Evolutionary conservation across 129 eudicot genomes (phyloP).

Genomic region (Chrysanthemum lavandulifolium): DNA sequence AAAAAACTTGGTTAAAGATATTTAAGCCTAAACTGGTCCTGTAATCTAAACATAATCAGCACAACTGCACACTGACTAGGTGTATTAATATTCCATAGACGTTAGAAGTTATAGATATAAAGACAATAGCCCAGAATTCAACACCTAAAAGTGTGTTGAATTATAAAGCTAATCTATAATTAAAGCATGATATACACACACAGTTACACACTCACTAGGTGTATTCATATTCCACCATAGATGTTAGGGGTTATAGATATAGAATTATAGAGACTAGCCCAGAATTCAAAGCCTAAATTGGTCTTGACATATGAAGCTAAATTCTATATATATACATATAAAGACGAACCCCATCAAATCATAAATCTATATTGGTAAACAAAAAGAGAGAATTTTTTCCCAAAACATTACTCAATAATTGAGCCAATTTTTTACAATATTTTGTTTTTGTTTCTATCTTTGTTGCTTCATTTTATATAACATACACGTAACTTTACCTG

Average conservation of each 20-base stretch:
- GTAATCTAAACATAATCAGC: too few species aligned
- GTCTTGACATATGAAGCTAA: conserved; percentile 3
- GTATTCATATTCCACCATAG: too few species aligned
- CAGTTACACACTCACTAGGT: background rate
- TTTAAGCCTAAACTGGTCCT: too few species aligned
- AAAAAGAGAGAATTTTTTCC: background rate
- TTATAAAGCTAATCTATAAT: conserved; percentile 28
- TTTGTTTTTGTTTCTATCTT: background rate
- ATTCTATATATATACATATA: background rate
- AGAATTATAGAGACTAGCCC: conserved; percentile 2
- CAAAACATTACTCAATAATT: conserved; percentile 5
- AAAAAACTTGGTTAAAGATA: too few species aligned
- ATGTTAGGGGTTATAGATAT: background rate
- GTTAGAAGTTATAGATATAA: conserved; percentile 27
- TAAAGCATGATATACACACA: background rate
- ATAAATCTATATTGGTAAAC: conserved; percentile 4
- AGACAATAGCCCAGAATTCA: conserved; percentile 34
- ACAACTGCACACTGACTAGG: too few species aligned
- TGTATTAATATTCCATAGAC: conserved; percentile 8
- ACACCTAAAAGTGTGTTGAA: conserved; percentile 21
- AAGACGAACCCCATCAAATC: conserved; percentile 5
- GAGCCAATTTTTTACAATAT: background rate
- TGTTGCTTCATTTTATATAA: conserved; percentile 10
- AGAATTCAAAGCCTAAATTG: conserved; percentile 12
- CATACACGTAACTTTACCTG: conserved; percentile 32